Base-by-base conservation (phyloP, 1,139 yeast species). In the Candida tropicalis region DNA sequence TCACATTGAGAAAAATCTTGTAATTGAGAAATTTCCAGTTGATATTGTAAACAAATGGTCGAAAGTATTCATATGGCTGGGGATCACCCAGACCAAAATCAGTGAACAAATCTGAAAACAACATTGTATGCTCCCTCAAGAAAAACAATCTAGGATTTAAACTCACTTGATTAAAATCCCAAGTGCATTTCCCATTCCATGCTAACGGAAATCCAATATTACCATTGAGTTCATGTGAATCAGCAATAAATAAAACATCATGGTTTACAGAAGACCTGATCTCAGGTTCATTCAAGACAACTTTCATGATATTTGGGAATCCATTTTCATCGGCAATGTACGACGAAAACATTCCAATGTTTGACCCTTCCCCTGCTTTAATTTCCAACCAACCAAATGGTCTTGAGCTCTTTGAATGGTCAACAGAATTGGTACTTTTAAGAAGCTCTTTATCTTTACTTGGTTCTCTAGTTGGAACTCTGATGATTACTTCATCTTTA, bases 311-410 rank as follows among this genome's bases (percentile, higher is more conserved):
- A 48, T 85, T 85, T 20, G 73, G 69, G 73, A 79, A 85, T 0
- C 97, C 96, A 2, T 66, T 58, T 3, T 63, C 64, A 5, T 53
- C 49, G 0, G 91, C 79, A 4, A 79, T 62, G 52, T 81, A 73
- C 0, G 87, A 79, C 1, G 77, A 65, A 27, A 68, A 72, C 31
- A 71, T 63, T 3, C 73, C 60, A 1, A 84, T 57, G 1, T 71
- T 70, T 0, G 95, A 79, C 0, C 75, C 79, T 23, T 73, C 71
- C 1, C 73, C 74, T 40, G 84, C 66, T 47, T 83, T 84, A 16
- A 90, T 49, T 56, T 91, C 97, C 4, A 93, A 51, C 99, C 99
- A 93, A 0, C 97, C 98, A 68, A 86, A 93, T 0, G 96, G 86
- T 29, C 89, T 64, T 8, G 55, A 38, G 9, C 46, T 37, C 33